Percentiles rank a stretch among this genome's conserved stretches.
phyloP scores from a whole-genome alignment of 148 eudicot genomes.

The Polygonum maritimum region DNA sequence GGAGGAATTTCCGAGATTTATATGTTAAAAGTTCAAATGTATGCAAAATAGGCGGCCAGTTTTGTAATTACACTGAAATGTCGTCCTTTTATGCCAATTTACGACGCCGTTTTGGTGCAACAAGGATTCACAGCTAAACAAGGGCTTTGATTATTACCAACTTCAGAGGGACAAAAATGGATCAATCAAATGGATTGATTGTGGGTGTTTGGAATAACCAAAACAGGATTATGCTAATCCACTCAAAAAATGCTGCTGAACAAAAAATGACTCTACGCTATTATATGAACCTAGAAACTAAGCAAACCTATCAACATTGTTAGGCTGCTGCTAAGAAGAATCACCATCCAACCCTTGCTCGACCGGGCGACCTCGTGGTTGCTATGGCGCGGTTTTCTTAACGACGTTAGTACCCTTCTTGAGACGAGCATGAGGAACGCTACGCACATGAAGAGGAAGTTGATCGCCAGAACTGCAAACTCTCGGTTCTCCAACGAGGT shows the following conservation, averaged over 20 bases:
- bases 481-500: slow-evolving; percentile 61
- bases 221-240: not conserved
- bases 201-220: not conserved
- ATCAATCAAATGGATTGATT: slow-evolving; percentile 9
- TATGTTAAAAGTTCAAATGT: not conserved
- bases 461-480: slow-evolving; percentile 49
- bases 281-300: not conserved
- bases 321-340: slow-evolving; percentile 44
- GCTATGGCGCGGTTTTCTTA: slow-evolving; percentile 4
- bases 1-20: not conserved
- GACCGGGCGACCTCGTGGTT: slow-evolving; percentile 13
- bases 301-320: slow-evolving; percentile 48
- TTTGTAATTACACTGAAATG: too few relatives aligned
- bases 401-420: slow-evolving; percentile 27
- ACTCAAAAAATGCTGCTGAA: not conserved
- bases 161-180: not conserved
- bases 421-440: slow-evolving; percentile 56
- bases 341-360: slow-evolving; percentile 41
- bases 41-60: too few relatives aligned
- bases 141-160: not conserved
- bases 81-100: not conserved
- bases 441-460: slow-evolving; percentile 50
- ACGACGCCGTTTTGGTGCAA: not conserved
- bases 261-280: slow-evolving; percentile 1
- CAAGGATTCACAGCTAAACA: not conserved